phyloP scores from a whole-genome alignment of 495 filamentous ascomycete genomes.

The Penicillium paradoxum region DNA sequence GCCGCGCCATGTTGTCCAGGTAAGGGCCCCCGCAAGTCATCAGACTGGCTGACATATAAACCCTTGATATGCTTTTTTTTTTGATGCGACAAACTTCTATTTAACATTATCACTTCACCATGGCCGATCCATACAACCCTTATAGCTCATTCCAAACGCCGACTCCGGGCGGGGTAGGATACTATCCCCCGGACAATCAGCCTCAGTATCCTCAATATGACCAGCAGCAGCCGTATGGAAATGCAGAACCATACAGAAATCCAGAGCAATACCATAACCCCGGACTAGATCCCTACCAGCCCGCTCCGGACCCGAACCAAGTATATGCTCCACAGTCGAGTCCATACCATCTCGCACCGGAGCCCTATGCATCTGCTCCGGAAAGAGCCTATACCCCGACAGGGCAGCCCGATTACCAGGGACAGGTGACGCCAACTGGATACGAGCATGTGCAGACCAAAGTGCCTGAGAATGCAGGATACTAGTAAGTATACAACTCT shows the following conservation, averaged over 20 bases:
- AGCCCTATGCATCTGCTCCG: conserved; percentile 22
- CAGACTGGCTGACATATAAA: conserved; percentile 5
- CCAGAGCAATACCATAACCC: conserved; percentile 24
- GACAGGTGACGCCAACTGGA: conserved; percentile 43
- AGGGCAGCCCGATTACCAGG: conserved; percentile 34
- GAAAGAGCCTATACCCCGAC: conserved; percentile 37
- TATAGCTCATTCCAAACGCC: conserved; percentile 26
- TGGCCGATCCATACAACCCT: conserved; percentile 50
- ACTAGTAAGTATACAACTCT: conserved; percentile 30
- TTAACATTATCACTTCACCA: conserved; percentile 15
- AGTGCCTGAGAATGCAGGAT: conserved; percentile 30
- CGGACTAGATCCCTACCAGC: background rate
- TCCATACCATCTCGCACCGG: conserved; percentile 29
- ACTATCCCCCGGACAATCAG: conserved; percentile 27
- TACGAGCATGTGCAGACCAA: conserved; percentile 41
- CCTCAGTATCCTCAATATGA: conserved; percentile 6
- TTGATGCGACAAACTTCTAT: background rate
- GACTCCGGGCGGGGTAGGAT: conserved; percentile 23
- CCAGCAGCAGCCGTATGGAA: conserved; percentile 7
- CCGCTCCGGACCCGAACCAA: conserved; percentile 19
- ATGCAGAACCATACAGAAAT: conserved; percentile 7
- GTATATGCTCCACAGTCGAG: conserved; percentile 22
- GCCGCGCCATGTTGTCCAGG: conserved; percentile 21
- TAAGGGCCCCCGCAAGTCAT: conserved; percentile 5
- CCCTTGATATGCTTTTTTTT: background rate